Evolutionary conservation across 2,329 filamentous ascomycete species (phyloP).

Genomic region (Ramichloridium luteum): DNA sequence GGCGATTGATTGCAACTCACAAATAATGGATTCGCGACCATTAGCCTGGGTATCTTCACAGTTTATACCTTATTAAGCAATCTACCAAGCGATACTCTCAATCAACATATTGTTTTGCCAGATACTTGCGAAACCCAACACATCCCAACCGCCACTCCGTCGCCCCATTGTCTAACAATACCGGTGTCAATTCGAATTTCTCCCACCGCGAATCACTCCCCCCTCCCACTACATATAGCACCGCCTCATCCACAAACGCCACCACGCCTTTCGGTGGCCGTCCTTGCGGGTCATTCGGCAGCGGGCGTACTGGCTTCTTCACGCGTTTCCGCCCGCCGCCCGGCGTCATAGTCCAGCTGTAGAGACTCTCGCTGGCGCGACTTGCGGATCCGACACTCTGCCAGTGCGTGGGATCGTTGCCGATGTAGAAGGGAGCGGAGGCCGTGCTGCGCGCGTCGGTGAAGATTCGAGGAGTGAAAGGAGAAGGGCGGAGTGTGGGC

Average conservation of each 20-base stretch:
- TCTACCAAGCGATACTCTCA: no score
- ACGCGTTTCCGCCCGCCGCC: constrained; percentile 24
- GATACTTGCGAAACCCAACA: constrained; percentile 22
- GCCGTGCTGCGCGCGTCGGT: constrained; percentile 82
- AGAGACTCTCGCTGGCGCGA: constrained; percentile 2
- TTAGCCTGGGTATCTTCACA: no score
- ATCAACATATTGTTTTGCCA: constrained; percentile 24
- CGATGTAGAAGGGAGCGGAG: constrained; percentile 68
- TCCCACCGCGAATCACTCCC: constrained; percentile 26
- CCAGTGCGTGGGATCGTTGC: constrained; percentile 50
- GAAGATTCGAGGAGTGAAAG: constrained; percentile 62
- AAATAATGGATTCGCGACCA: no score
- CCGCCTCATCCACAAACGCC: constrained; percentile 45
- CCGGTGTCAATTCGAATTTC: constrained; percentile 21
- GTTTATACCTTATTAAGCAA: no score
- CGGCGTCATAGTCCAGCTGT: constrained; percentile 23
- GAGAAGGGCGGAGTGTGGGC: constrained; percentile 18
- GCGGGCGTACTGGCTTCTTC: constrained; percentile 29
- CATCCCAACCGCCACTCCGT: constrained; percentile 18
- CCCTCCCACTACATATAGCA: constrained; percentile 23
- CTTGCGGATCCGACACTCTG: constrained; percentile 19
- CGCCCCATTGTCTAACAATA: constrained; percentile 7
- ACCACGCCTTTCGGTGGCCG: constrained; percentile 69
- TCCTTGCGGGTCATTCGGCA: constrained; percentile 41
- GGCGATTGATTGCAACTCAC: no score